These are phyloP conservation scores for Chaetothyriales sp. DNA, from an alignment of 2,329 filamentous ascomycete species.

Conservation along the genomic window DNA sequence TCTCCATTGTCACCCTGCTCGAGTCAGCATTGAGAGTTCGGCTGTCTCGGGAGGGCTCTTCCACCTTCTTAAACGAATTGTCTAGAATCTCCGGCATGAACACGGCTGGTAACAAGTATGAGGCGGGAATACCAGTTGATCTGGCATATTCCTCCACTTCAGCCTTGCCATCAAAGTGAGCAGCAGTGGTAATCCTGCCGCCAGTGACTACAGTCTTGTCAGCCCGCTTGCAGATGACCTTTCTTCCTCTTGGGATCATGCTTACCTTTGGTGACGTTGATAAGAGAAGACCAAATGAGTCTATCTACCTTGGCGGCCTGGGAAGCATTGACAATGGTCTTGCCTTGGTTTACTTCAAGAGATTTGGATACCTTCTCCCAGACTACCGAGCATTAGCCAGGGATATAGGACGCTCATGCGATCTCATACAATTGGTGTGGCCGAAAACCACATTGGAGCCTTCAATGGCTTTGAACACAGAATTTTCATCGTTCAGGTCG, in stretches of 20 bases:
- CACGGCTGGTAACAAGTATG: background rate
- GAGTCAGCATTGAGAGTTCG: background rate
- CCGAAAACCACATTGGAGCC: constrained; percentile 35
- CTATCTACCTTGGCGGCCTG: constrained; percentile 24
- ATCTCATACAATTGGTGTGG: constrained; percentile 26
- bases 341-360: constrained; percentile 23
- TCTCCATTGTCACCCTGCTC: background rate
- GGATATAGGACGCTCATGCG: background rate
- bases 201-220: constrained; percentile 13
- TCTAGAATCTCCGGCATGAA: background rate
- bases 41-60: background rate
- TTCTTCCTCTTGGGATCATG: background rate
- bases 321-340: constrained; percentile 25
- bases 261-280: constrained; percentile 17
- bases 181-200: constrained; percentile 23
- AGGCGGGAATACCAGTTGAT: background rate
- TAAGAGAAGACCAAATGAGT: constrained; percentile 29
- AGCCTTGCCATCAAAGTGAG: constrained; percentile 30
- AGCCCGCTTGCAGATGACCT: background rate
- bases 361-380: constrained; percentile 27
- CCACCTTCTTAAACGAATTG: background rate
- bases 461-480: constrained; percentile 27
- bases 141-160: constrained; percentile 23
- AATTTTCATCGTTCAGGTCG: constrained; percentile 25
- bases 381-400: background rate